These are phyloP conservation scores for Phaeosphaeria sp. DNA, from an alignment of 2,329 filamentous ascomycete genomes.

Conservation along the genomic window DNA sequence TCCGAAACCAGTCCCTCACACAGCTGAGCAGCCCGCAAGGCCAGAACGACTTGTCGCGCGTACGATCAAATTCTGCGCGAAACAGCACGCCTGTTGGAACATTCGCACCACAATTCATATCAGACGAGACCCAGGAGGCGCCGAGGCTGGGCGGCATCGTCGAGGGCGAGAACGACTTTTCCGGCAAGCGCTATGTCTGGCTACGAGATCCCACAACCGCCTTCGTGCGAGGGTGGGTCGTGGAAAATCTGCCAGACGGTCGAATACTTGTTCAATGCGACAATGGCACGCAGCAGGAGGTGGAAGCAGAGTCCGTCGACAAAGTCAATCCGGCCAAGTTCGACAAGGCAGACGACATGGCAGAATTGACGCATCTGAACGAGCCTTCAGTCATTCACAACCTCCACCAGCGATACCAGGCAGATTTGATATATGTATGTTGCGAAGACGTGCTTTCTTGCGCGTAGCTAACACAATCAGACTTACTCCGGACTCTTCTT, in stretches of 20 bases:
- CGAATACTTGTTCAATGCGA: conserved; percentile 88
- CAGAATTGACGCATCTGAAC: conserved; percentile 95
- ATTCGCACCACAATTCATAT: conserved; percentile 95
- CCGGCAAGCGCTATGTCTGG: conserved; percentile 98
- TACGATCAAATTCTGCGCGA: conserved; percentile 68
- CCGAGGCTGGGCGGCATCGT: conserved; percentile 70
- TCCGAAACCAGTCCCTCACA: conserved; percentile 70
- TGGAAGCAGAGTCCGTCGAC: conserved; percentile 86
- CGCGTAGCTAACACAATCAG: conserved; percentile 48
- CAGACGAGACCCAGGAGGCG: conserved; percentile 72
- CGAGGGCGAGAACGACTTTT: conserved; percentile 98
- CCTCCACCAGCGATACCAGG: conserved; percentile 90
- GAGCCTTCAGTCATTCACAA: conserved; percentile 98
- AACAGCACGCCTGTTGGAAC: conserved; percentile 75
- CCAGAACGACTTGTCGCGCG: conserved; percentile 44
- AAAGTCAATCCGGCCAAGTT: conserved; percentile 99
- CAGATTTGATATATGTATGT: conserved; percentile 85
- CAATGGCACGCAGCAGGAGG: conserved; percentile 91
- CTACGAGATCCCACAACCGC: conserved; percentile 84
- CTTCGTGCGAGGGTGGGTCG: conserved; percentile 90
- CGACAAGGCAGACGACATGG: conserved; percentile 99
- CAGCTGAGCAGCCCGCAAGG: conserved; percentile 54
- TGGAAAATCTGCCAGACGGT: conserved; percentile 76
- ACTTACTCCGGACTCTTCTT: conserved; percentile 97
- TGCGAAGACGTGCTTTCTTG: neutral